These are phyloP conservation scores for Filobasidium floriforme DNA, from an alignment of 768 basidiomycete genomes.

Conservation along the genomic window DNA sequence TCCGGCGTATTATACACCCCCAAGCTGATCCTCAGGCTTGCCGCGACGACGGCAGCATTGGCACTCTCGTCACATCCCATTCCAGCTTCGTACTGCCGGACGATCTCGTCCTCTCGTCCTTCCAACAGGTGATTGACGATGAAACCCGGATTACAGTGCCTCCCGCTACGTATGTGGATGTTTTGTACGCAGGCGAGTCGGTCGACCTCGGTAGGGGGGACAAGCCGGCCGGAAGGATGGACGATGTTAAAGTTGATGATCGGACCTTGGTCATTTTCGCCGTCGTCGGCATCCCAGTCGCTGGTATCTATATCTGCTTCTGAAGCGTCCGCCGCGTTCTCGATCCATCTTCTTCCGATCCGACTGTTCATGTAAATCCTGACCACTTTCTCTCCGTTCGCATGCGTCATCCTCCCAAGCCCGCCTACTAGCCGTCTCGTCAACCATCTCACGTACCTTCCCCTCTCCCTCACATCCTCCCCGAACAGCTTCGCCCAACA, in stretches of 20 bases:
- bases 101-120: constrained; percentile 24
- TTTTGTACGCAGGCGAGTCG: constrained; percentile 27
- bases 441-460: constrained; percentile 8
- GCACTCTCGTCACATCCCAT: constrained; percentile 30
- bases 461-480: not conserved
- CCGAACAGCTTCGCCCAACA: constrained; percentile 16
- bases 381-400: constrained; percentile 1
- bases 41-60: constrained; percentile 6
- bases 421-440: constrained; percentile 12
- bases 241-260: constrained; percentile 30
- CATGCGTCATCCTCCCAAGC: constrained; percentile 8
- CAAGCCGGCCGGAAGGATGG: constrained; percentile 12
- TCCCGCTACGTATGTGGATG: constrained; percentile 29
- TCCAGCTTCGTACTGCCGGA: constrained; percentile 15
- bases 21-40: constrained; percentile 25
- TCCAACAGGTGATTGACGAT: constrained; percentile 17
- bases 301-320: too few relatives aligned
- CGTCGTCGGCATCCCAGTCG: not conserved
- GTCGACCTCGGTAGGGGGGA: constrained; percentile 28
- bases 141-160: constrained; percentile 32
- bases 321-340: not conserved
- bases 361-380: constrained; percentile 8
- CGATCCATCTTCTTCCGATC: not conserved
- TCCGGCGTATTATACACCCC: constrained; percentile 26
- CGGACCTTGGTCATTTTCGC: constrained; percentile 18